Conservation (phyloP, 257 asterid genomes). For the Verbena officinalis region DNA sequence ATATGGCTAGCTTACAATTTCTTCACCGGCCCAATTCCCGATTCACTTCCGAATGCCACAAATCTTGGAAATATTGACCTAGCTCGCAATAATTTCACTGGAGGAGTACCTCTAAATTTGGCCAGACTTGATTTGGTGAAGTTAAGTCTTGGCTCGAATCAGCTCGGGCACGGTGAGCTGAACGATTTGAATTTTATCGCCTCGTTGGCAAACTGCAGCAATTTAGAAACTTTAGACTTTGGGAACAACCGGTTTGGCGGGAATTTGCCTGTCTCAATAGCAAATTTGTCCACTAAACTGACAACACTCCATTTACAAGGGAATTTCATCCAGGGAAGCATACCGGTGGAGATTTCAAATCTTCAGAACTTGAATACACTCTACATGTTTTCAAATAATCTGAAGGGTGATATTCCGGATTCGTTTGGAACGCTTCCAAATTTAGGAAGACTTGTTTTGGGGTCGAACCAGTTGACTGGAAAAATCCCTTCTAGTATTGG, state of each 20-base stretch:
- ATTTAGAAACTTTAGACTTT: slow-evolving; percentile 34
- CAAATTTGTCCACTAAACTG: slow-evolving; percentile 45
- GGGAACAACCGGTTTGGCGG: slow-evolving; percentile 47
- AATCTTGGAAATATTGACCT: slow-evolving; percentile 42
- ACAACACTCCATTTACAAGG: slow-evolving; percentile 31
- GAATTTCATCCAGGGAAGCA: slow-evolving; percentile 44
- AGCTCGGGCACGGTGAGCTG: slow-evolving; percentile 38
- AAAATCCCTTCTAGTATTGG: slow-evolving; percentile 45
- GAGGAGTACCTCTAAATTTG: slow-evolving; percentile 38
- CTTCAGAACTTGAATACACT: slow-evolving; percentile 39
- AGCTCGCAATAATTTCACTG: slow-evolving; percentile 43
- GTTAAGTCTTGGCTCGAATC: slow-evolving; percentile 34
- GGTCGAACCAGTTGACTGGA: slow-evolving; percentile 44
- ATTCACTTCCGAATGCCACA: slow-evolving; percentile 44
- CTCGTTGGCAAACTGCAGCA: slow-evolving; percentile 46
- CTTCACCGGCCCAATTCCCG: slow-evolving; percentile 49
- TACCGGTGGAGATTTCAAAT: slow-evolving; percentile 46
- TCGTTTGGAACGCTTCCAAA: slow-evolving; percentile 46
- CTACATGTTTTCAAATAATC: slow-evolving; percentile 26
- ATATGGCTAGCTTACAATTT: slow-evolving; percentile 42
- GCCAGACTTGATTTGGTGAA: slow-evolving; percentile 38
- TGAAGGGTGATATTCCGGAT: slow-evolving; percentile 49
- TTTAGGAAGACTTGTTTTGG: slow-evolving; percentile 35
- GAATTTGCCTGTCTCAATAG: slow-evolving; percentile 37
- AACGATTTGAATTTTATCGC: slow-evolving; percentile 40